These are phyloP conservation scores for Ophiostoma novo-ulmi DNA, from an alignment of 2,329 filamentous ascomycete species.

Conservation along the genomic window DNA sequence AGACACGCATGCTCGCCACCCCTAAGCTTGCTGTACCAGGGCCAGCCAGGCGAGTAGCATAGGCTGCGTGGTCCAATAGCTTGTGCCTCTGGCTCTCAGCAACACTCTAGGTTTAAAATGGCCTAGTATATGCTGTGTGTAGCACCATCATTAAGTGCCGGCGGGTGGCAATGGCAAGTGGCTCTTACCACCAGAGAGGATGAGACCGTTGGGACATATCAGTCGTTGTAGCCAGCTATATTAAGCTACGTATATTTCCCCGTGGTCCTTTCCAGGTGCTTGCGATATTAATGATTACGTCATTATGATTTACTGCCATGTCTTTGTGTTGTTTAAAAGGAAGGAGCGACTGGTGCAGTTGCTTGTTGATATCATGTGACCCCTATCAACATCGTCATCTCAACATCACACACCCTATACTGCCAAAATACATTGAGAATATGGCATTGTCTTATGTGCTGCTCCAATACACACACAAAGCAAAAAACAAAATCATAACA, in stretches of 20 bases:
- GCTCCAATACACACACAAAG: not conserved
- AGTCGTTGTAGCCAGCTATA: too few species aligned
- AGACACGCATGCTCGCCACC: not conserved
- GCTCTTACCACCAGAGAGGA: not conserved
- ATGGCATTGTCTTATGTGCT: too few species aligned
- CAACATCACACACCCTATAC: not conserved
- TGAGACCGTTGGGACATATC: not conserved
- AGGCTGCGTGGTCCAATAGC: too few species aligned
- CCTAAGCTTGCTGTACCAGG: not conserved
- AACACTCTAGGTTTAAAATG: not conserved
- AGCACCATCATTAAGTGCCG: not conserved
- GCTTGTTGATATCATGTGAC: slow-evolving; percentile 11
- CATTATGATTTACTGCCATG: not conserved
- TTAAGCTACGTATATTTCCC: not conserved
- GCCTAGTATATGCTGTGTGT: not conserved
- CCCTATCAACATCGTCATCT: not conserved
- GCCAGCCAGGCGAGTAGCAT: not conserved
- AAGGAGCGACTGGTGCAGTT: not conserved
- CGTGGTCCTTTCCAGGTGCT: not conserved
- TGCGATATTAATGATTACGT: not conserved
- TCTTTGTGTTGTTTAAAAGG: not conserved
- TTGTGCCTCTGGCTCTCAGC: not conserved
- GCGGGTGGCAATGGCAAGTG: not conserved
- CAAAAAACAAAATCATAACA: not conserved
- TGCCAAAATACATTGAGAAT: not conserved